Evolutionary conservation across 257 asterid species (phyloP).

Genomic region (Cinchona pubescens): DNA sequence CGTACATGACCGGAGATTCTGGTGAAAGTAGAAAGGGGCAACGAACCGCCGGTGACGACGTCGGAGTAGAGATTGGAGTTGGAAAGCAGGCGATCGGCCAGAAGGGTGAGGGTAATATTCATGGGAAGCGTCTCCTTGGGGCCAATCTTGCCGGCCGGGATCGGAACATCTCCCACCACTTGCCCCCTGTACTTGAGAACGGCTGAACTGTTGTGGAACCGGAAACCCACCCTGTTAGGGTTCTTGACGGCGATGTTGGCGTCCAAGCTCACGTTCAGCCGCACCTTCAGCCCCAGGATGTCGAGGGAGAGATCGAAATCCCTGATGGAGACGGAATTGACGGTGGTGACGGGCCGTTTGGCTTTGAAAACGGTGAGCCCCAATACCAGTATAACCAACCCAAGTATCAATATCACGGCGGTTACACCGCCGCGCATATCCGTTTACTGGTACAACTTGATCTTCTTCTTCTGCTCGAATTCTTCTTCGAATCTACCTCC

Average conservation of each 20-base stretch:
- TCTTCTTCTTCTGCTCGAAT: slow-evolving; percentile 4
- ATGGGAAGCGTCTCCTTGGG: slow-evolving; percentile 39
- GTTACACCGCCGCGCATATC: slow-evolving; percentile 38
- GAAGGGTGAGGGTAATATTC: slow-evolving; percentile 53
- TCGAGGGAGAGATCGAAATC: slow-evolving; percentile 44
- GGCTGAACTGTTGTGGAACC: slow-evolving; percentile 42
- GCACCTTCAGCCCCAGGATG: slow-evolving; percentile 28
- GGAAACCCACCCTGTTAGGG: slow-evolving; percentile 73
- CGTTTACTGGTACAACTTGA: no score
- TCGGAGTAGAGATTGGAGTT: slow-evolving; percentile 46
- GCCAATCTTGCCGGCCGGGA: slow-evolving; percentile 59
- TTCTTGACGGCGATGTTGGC: slow-evolving; percentile 39
- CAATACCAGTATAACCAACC: slow-evolving; percentile 45
- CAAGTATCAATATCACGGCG: slow-evolving; percentile 30
- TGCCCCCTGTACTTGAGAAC: slow-evolving; percentile 48
- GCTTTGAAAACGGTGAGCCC: slow-evolving; percentile 78
- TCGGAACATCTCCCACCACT: slow-evolving; percentile 63
- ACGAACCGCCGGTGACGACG: slow-evolving; percentile 49
- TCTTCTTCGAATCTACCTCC: slow-evolving; percentile 10
- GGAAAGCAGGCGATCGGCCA: slow-evolving; percentile 71
- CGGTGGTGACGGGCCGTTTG: slow-evolving; percentile 48
- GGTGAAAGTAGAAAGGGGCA: slow-evolving; percentile 58
- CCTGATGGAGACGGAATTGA: slow-evolving; percentile 42
- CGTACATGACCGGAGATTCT: slow-evolving; percentile 59
- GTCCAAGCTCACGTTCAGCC: slow-evolving; percentile 52